Conservation (phyloP, 106 monocot genomes). For the Vanilla planifolia region DNA sequence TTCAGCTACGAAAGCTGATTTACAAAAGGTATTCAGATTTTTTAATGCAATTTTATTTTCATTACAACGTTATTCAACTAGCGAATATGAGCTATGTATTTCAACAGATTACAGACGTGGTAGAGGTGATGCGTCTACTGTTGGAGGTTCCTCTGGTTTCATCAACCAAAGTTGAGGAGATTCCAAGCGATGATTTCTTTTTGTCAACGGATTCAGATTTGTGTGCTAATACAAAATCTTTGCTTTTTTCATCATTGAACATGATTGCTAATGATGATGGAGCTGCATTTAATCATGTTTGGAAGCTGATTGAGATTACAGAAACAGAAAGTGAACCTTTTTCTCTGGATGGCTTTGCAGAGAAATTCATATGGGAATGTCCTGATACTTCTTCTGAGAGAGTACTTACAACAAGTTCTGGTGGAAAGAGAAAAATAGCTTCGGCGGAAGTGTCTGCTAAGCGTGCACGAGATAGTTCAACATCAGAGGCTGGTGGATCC, state of each 20-base stretch:
- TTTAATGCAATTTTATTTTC: background rate
- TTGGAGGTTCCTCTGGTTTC: constrained; percentile 30
- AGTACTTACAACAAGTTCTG: constrained; percentile 28
- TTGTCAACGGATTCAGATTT: constrained; percentile 7
- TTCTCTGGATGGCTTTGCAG: constrained; percentile 28
- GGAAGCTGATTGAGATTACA: constrained; percentile 38
- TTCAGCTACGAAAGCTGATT: constrained; percentile 18
- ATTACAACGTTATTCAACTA: background rate
- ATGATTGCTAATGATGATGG: constrained; percentile 19
- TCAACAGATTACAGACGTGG: constrained; percentile 51
- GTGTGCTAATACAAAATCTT: constrained; percentile 20
- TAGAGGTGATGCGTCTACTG: constrained; percentile 34
- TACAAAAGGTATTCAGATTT: constrained; percentile 38
- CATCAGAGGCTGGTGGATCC: constrained; percentile 39
- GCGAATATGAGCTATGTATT: background rate
- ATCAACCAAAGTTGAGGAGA: constrained; percentile 14
- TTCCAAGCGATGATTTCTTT: constrained; percentile 14
- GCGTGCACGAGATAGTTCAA: constrained; percentile 50
- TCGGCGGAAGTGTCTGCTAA: constrained; percentile 50
- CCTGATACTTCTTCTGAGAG: constrained; percentile 63
- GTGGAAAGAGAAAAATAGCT: constrained; percentile 56
- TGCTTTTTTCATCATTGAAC: constrained; percentile 23
- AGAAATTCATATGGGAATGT: constrained; percentile 85
- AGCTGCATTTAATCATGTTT: constrained; percentile 29
- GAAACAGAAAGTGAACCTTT: constrained; percentile 21